Base-by-base conservation (phyloP, 345 rosid species). In the Eucalyptus virginea region DNA sequence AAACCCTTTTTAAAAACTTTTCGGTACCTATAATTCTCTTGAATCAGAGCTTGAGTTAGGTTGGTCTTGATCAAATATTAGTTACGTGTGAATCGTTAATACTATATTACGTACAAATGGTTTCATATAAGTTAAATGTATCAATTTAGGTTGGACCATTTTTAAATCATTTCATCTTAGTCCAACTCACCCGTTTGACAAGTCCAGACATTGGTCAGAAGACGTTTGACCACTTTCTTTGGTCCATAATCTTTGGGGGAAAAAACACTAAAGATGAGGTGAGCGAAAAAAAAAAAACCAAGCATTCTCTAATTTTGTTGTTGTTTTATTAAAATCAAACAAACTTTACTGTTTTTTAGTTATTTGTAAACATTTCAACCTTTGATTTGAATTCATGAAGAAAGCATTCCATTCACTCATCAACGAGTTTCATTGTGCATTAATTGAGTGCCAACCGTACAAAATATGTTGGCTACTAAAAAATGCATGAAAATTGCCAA, bases 201-300 rank as follows among this genome's bases (percentile, higher is more conserved):
- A 60, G 15, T 60, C 16, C 0, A 3, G 1, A 12, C 69, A 62
- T 62, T 3, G 6, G 17, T 1, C 1, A 6, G 0, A 62, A 62
- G 34, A 62, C 1, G 8, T 62, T 62, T 14, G 1, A 28, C 69
- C 32, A 28, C 18, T 62, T 28, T 62, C 69, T 62, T 62, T 30
- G 34, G 4, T 62, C 17, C 4, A 62, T 0, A 12, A 28, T 62
- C 17, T 62, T 14, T 24, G 28, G 62, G 62, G 21, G 21, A 56
- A 10, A 23, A 56, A 56, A 4, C 5, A 56, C 13, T 56, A 23
- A 56, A 24, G 30, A 5, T 6, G 0, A 56, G 13, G 30, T 24
- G 30, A 24, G 30, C 0, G 12, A n/a, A n/a, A n/a, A 37, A 56
- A 10, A 10, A 54, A 5, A 24, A 56, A 56, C 0, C 30, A 24